Base-by-base conservation (phyloP, 495 filamentous ascomycete species). In the Achaetomiella virescens region DNA sequence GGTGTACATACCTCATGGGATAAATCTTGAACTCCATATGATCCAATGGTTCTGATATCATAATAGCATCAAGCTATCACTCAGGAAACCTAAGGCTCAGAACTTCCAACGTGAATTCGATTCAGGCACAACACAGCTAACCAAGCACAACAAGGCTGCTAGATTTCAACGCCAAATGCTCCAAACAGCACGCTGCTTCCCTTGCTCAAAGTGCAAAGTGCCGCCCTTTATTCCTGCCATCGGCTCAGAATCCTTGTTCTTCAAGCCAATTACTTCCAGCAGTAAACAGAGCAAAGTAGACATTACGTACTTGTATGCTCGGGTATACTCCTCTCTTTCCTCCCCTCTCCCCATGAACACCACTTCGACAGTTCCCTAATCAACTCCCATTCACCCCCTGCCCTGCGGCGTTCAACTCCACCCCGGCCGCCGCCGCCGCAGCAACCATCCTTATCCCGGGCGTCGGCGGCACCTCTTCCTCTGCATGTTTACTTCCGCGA, bases 401-500 rank as follows among this genome's bases (percentile, higher is more conserved):
- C 40, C 29, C 27, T 12, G 21, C 20, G 22, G 3, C 20, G 8
- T 31, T 42, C 53, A 52, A 9, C 33, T 42, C 52, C n/a, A 35
- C 45, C 22, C 50, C 52, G 35, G 47, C 60, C 41, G 48, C 53
- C 41, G 52, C 56, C 17, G 37, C 57, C 9, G 52, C 56, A 20
- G 56, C 57, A 14, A 41, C 59, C 45, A 57, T 58, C 50, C 54
- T 46, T 11, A 36, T 25, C 44, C 54, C 51, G 6, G 60, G 60
- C 43, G 60, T 61, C 11, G 59, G 57, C 38, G 60, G 48, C 44
- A 55, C 51, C 18, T 58, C 51, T 20, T 31, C 55, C 17, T 22
- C 54, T 38, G 10, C 22, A 6, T 1, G 18, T 4, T 5, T 22
- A 11, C 25, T 17, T 2, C 48, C 22, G 10, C 42, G 35, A 11